Percentiles rank a stretch among this genome's conserved stretches.
phyloP scores from a whole-genome alignment of 2,329 filamentous ascomycete species.

The Phyllosticta ampelicida region DNA sequence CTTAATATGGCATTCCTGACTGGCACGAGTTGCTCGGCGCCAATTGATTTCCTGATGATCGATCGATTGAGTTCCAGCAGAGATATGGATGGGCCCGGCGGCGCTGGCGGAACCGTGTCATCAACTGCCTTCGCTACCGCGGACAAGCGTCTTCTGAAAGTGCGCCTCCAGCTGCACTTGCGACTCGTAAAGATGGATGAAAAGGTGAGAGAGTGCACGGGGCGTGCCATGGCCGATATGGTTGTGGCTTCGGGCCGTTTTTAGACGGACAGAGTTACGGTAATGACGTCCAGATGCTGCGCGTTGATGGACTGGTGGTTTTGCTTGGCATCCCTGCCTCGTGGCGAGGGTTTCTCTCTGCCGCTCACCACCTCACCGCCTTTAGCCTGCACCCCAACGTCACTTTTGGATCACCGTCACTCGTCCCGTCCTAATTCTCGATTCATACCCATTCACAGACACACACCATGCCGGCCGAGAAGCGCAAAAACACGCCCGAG shows the following conservation, averaged over 20 bases:
- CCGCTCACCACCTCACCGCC: not conserved
- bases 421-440: not conserved
- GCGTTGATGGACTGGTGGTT: not conserved
- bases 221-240: not conserved
- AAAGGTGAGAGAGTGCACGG: not conserved
- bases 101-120: not conserved
- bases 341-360: not conserved
- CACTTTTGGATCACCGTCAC: not conserved
- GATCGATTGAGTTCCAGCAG: not conserved
- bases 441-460: not conserved
- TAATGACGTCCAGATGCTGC: not conserved
- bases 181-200: not conserved
- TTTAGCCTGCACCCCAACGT: not conserved
- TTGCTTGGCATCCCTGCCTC: not conserved
- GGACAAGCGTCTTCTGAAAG: not conserved
- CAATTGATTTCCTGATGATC: not conserved
- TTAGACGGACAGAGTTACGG: not conserved
- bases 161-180: not conserved
- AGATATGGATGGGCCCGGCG: not conserved
- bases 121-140: not conserved
- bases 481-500: constrained; percentile 26
- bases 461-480: constrained; percentile 12
- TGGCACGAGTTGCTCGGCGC: not conserved
- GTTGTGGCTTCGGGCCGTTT: not conserved
- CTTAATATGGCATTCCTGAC: not conserved